Percentiles rank a stretch among this genome's conserved stretches.
Evolutionary conservation across 345 rosid genomes (phyloP).

Genomic region (Salix koriyanagi): DNA sequence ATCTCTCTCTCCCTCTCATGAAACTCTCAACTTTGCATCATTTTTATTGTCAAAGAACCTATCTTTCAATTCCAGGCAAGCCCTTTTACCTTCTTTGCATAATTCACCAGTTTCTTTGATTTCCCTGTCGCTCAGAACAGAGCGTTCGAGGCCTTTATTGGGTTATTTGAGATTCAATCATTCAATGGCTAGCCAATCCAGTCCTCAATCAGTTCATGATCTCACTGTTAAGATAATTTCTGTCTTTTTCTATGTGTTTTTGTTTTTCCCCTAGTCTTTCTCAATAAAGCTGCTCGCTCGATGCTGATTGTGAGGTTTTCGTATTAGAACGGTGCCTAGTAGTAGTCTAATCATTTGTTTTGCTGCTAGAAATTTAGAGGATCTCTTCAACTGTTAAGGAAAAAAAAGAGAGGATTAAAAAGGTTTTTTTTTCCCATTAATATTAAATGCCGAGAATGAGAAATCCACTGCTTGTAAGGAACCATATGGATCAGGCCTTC

Average conservation of each 20-base stretch:
- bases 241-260: background rate
- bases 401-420: background rate
- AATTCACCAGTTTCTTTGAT: slow-evolving; percentile 20
- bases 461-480: too few species aligned
- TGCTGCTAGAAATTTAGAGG: background rate
- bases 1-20: slow-evolving; percentile 11
- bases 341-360: background rate
- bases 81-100: slow-evolving; percentile 16
- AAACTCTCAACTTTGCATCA: background rate
- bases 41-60: slow-evolving; percentile 7
- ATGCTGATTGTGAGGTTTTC: background rate
- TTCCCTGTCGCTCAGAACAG: slow-evolving; percentile 18
- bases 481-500: too few species aligned
- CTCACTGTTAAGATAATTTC: slow-evolving; percentile 76
- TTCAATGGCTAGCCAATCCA: slow-evolving; percentile 62
- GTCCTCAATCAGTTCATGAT: slow-evolving; percentile 52
- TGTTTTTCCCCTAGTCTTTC: background rate
- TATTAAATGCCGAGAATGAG: too few species aligned
- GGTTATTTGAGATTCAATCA: slow-evolving; percentile 36
- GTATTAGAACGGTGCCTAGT: background rate
- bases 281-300: background rate
- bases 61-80: slow-evolving; percentile 17
- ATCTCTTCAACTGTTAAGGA: background rate
- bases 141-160: slow-evolving; percentile 14
- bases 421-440: too few species aligned